phyloP scores from a whole-genome alignment of 495 filamentous ascomycete genomes.

The Xanthoparmelia taractica region DNA sequence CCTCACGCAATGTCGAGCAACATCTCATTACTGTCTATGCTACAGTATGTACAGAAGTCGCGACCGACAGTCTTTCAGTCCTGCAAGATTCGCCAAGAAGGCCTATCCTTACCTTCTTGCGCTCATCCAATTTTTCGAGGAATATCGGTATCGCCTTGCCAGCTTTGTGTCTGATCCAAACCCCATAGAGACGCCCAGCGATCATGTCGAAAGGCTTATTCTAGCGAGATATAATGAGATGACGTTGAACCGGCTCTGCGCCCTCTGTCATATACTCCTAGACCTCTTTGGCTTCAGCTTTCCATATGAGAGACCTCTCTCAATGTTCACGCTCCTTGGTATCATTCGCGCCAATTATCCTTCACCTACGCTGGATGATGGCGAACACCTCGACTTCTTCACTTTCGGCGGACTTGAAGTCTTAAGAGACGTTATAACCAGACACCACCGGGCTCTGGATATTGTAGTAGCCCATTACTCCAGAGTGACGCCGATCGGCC shows the following conservation, averaged over 20 bases:
- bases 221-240: neutral
- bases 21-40: no score
- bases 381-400: neutral
- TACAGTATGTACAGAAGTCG: no score
- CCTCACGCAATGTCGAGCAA: no score
- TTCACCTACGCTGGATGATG: no score
- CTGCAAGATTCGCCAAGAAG: neutral
- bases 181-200: neutral
- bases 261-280: neutral
- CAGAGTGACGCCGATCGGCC: neutral
- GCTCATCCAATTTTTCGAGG: neutral
- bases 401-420: neutral
- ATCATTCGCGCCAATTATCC: no score
- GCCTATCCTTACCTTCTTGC: neutral
- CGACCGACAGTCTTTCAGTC: no score
- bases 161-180: no score
- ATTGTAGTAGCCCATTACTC: neutral
- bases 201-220: neutral
- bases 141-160: neutral
- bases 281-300: neutral
- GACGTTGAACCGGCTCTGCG: neutral
- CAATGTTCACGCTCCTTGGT: no score
- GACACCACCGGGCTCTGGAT: neutral
- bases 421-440: neutral
- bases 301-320: no score